A percentile compares a stretch with the other conserved stretches of the same genome.
Evolutionary conservation across 179 eudicot genomes (phyloP).

Genomic region (Patellifolia procumbens): DNA sequence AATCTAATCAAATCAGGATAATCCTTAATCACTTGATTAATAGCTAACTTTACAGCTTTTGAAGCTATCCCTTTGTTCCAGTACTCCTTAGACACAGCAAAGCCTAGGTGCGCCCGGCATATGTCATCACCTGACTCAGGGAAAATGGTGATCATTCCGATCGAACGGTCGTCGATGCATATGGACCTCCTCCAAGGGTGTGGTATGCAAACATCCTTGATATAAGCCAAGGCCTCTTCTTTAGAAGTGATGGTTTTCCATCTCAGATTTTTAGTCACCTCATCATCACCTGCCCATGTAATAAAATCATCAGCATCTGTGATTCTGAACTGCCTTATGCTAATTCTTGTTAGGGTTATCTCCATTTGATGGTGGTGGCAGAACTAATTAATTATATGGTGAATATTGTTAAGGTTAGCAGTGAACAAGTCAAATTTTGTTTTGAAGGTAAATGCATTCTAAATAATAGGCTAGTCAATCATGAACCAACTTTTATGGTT

Average conservation of each 20-base stretch:
- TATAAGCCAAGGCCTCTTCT: constrained; percentile 38
- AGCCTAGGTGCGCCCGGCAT: constrained; percentile 41
- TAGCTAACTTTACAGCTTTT: constrained; percentile 40
- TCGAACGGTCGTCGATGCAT: constrained; percentile 40
- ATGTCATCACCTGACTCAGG: constrained; percentile 35
- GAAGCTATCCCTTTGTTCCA: constrained; percentile 58
- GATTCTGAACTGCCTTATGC: constrained; percentile 42
- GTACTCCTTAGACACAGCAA: constrained; percentile 37
- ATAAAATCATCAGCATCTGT: constrained; percentile 51
- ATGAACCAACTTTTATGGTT: too few relatives aligned
- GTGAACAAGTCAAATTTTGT: neutral
- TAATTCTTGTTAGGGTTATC: constrained; percentile 30
- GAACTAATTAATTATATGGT: too few relatives aligned
- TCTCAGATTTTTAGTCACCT: constrained; percentile 41
- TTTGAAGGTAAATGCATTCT: too few relatives aligned
- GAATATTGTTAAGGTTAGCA: neutral
- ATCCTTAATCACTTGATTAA: constrained; percentile 35
- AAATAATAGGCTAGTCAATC: too few relatives aligned
- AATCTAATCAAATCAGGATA: constrained; percentile 44
- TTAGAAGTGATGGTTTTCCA: constrained; percentile 36
- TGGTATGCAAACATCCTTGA: constrained; percentile 48
- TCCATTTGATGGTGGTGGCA: constrained; percentile 2
- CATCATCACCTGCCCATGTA: constrained; percentile 52
- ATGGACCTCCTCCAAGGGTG: constrained; percentile 61
- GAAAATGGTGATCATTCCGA: constrained; percentile 42